phyloP scores from a whole-genome alignment of 306 rosid species.

The Pterocarpus macrocarpus region DNA sequence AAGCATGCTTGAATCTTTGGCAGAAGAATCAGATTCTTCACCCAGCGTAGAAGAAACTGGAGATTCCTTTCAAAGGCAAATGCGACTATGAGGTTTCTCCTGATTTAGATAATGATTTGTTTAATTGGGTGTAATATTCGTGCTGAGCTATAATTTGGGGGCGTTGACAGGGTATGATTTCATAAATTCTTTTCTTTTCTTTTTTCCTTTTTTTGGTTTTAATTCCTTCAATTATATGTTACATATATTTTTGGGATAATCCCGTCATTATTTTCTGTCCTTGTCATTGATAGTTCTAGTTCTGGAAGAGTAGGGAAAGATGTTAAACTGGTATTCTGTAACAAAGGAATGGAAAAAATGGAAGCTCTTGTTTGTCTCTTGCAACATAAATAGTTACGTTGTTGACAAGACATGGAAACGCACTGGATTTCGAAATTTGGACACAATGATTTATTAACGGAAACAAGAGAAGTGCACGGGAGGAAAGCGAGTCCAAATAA shows the following conservation, averaged over 20 bases:
- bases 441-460: neutral
- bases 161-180: constrained; percentile 49
- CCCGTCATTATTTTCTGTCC: constrained; percentile 41
- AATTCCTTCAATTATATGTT: constrained; percentile 45
- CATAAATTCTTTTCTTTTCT: constrained; percentile 17
- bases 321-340: constrained; percentile 24
- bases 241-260: constrained; percentile 52
- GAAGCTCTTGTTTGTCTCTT: constrained; percentile 3
- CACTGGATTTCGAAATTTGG: neutral
- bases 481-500: too few relatives aligned
- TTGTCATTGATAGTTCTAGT: constrained; percentile 35
- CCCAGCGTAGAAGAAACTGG: constrained; percentile 46
- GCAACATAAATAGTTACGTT: neutral
- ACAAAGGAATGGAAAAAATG: constrained; percentile 35
- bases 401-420: constrained; percentile 6
- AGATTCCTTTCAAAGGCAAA: constrained; percentile 51
- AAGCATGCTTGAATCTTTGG: constrained; percentile 73
- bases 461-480: too few relatives aligned
- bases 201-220: neutral
- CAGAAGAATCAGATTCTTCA: constrained; percentile 62
- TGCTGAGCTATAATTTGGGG: constrained; percentile 52
- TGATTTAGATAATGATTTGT: constrained; percentile 40
- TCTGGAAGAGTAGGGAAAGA: constrained; percentile 36
- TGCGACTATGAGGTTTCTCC: constrained; percentile 45
- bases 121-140: constrained; percentile 55